phyloP scores from a whole-genome alignment of 2,329 filamentous ascomycete genomes.

The Diaporthe sp. region DNA sequence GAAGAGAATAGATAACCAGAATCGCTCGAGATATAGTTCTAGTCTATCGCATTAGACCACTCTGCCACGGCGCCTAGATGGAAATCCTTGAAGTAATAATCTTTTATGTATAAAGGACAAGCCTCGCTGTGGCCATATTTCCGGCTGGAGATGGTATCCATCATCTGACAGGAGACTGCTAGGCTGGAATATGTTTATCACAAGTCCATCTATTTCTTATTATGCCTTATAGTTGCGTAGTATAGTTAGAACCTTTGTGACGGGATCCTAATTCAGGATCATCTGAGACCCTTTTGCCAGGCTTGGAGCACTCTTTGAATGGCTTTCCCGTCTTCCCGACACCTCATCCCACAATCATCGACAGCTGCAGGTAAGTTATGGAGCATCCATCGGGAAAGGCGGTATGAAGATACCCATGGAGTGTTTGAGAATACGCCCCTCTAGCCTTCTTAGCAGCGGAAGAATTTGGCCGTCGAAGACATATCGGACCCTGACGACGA shows the following conservation, averaged over 20 bases:
- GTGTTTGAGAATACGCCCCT: no score
- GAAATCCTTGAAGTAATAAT: no score
- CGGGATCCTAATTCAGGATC: background rate
- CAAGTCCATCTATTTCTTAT: background rate
- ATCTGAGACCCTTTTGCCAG: background rate
- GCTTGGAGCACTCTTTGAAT: background rate
- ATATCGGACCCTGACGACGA: no score
- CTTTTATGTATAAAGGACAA: background rate
- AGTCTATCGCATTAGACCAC: slow-evolving; percentile 31
- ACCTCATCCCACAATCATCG: background rate
- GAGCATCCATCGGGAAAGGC: background rate
- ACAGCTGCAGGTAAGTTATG: background rate
- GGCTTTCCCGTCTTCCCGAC: background rate
- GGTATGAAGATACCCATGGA: no score
- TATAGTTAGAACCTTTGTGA: background rate
- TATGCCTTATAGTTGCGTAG: background rate
- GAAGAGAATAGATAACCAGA: slow-evolving; percentile 24
- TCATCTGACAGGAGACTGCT: background rate
- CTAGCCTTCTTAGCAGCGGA: no score
- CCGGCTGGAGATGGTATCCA: background rate
- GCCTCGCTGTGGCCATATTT: no score
- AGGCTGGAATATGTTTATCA: background rate
- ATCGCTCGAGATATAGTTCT: background rate
- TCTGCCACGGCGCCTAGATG: slow-evolving; percentile 18
- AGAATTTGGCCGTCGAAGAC: no score